Percentiles rank a stretch among this genome's conserved stretches.
Conservation (phyloP, 1,284 basidiomycete species). For the Ganoderma lucidum region DNA sequence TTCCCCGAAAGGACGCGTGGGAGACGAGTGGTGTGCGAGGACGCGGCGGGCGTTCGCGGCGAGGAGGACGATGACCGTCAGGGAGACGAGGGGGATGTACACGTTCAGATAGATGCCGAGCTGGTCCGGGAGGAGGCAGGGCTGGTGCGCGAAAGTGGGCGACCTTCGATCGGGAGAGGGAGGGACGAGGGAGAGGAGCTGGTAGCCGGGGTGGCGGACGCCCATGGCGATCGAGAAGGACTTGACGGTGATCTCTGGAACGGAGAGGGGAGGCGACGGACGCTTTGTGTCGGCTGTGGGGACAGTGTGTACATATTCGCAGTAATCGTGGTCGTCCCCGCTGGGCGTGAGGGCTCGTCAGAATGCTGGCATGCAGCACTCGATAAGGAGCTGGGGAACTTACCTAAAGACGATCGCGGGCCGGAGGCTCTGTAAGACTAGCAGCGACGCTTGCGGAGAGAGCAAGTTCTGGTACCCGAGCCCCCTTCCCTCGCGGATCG, state of each 20-base stretch:
- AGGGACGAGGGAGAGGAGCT: constrained; percentile 64
- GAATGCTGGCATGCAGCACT: neutral
- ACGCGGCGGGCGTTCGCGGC: constrained; percentile 34
- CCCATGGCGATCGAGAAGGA: constrained; percentile 69
- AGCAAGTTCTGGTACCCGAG: constrained; percentile 73
- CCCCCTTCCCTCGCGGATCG: constrained; percentile 61
- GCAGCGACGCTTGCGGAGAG: constrained; percentile 55
- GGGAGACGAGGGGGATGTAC: constrained; percentile 55
- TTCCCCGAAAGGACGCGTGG: constrained; percentile 8
- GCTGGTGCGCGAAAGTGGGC: constrained; percentile 49
- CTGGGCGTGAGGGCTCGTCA: constrained; percentile 38
- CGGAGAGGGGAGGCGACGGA: constrained; percentile 35
- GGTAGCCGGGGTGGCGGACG: constrained; percentile 64
- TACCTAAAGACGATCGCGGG: constrained; percentile 63
- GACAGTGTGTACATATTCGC: constrained; percentile 58
- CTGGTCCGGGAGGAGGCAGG: constrained; percentile 68
- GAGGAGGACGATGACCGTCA: constrained; percentile 44
- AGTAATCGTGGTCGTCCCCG: constrained; percentile 76
- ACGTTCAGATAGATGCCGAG: constrained; percentile 57
- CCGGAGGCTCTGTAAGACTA: constrained; percentile 57
- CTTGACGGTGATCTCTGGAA: constrained; percentile 67
- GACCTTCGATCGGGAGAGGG: constrained; percentile 30
- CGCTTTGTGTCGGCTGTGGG: constrained; percentile 34
- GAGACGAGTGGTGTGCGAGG: constrained; percentile 31
- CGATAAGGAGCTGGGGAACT: constrained; percentile 14